phyloP scores from a whole-genome alignment of 768 basidiomycete genomes.

The Butyriboletus loyo region DNA sequence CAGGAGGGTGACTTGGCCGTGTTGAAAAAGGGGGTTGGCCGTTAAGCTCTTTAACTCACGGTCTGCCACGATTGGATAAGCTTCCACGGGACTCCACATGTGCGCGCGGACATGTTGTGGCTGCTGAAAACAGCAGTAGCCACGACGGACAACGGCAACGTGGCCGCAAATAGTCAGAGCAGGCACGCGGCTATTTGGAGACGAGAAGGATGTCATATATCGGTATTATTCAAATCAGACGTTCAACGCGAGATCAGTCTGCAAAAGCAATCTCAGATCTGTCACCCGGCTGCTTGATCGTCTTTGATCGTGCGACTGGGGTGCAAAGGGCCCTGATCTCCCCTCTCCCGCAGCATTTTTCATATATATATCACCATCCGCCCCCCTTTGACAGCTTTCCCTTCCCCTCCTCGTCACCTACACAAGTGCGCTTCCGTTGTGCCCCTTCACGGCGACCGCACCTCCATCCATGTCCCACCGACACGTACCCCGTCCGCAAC shows the following conservation, averaged over 20 bases:
- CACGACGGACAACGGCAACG: conserved; percentile 47
- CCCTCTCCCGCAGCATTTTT: conserved; percentile 38
- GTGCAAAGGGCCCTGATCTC: conserved; percentile 42
- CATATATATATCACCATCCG: conserved; percentile 59
- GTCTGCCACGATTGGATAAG: conserved; percentile 33
- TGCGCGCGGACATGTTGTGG: conserved; percentile 34
- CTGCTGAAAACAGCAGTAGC: conserved; percentile 36
- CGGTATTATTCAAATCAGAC: conserved; percentile 38
- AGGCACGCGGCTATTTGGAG: conserved; percentile 59
- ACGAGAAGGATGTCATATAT: conserved; percentile 34
- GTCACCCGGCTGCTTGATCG: conserved; percentile 45
- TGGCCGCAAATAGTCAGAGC: conserved; percentile 37
- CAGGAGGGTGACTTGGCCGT: conserved; percentile 20
- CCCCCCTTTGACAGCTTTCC: conserved; percentile 42
- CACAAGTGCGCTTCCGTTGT: conserved; percentile 28
- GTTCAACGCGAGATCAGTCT: conserved; percentile 39
- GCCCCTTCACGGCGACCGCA: conserved; percentile 22
- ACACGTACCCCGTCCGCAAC: conserved; percentile 54
- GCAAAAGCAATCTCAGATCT: conserved; percentile 36
- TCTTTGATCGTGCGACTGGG: conserved; percentile 62
- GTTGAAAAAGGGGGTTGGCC: conserved; percentile 31
- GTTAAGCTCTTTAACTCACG: conserved; percentile 45
- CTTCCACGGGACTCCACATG: conserved; percentile 37
- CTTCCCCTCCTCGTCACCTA: conserved; percentile 43
- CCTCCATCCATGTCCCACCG: conserved; percentile 52